Percentiles rank a stretch among this genome's conserved stretches.
Conservation (phyloP, 345 rosid species). For the Euphorbia tirucalli region DNA sequence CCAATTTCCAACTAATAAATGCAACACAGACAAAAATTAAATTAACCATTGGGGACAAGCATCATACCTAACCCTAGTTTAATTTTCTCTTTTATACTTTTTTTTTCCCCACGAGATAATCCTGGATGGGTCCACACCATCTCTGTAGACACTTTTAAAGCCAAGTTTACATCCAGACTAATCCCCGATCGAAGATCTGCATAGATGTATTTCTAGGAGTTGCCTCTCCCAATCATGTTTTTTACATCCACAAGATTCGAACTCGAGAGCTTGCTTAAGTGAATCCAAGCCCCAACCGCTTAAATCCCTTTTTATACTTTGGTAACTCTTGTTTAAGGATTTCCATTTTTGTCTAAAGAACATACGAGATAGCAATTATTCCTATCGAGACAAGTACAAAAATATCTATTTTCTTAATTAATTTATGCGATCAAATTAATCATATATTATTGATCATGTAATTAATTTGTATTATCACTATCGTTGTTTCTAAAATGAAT, state of each 20-base stretch:
- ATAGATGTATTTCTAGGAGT: too few species aligned
- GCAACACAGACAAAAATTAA: background rate
- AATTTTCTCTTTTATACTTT: too few species aligned
- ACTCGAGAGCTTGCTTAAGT: too few species aligned
- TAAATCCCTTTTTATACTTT: conserved; percentile 1
- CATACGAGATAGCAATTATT: background rate
- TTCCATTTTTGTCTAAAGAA: background rate
- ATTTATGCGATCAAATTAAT: too few species aligned
- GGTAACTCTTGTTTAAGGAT: background rate
- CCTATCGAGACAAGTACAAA: background rate
- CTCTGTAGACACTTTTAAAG: too few species aligned
- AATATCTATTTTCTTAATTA: background rate
- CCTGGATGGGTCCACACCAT: too few species aligned
- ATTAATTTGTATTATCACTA: background rate
- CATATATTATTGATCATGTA: background rate
- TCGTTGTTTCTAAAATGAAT: background rate
- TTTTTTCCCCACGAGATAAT: too few species aligned
- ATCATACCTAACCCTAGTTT: background rate
- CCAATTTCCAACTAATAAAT: background rate
- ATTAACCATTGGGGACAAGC: conserved; percentile 2
- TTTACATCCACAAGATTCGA: too few species aligned
- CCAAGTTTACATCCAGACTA: too few species aligned
- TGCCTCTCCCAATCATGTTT: too few species aligned
- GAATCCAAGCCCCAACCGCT: too few species aligned
- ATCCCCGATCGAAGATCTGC: too few species aligned